Percentiles rank a stretch among this genome's conserved stretches.
phyloP scores from a whole-genome alignment of 495 filamentous ascomycete genomes.

The Coniosporium apollinis region DNA sequence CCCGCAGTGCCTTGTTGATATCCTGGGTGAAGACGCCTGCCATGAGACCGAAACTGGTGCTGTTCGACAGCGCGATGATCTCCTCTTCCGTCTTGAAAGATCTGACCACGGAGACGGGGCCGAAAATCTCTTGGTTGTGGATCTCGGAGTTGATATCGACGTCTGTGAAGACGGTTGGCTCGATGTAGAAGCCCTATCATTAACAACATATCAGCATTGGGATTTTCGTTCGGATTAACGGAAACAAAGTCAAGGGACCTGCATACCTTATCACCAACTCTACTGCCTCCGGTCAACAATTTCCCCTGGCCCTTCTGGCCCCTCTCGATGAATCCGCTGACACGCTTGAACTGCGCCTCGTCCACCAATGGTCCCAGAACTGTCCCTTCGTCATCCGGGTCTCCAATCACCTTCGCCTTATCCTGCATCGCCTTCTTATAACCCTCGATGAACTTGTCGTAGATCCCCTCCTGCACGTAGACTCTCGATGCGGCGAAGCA shows the following conservation, averaged over 20 bases:
- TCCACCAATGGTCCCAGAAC: conserved; percentile 17
- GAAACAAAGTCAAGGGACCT: no score
- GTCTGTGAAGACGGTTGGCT: conserved; percentile 16
- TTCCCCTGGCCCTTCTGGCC: conserved; percentile 4
- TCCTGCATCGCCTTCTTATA: conserved; percentile 18
- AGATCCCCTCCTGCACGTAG: conserved; percentile 38
- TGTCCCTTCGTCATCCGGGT: conserved; percentile 13
- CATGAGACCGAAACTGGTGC: conserved; percentile 20
- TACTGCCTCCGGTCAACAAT: not conserved
- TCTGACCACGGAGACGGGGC: conserved; percentile 16
- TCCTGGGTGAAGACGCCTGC: conserved; percentile 35
- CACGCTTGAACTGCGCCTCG: conserved; percentile 13
- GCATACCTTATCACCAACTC: not conserved
- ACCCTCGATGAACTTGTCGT: conserved; percentile 33
- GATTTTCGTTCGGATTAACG: not conserved
- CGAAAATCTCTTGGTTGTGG: conserved; percentile 19
- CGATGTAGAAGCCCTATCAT: conserved; percentile 13
- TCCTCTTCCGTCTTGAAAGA: conserved; percentile 22
- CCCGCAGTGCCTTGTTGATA: conserved; percentile 30
- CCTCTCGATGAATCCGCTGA: conserved; percentile 2
- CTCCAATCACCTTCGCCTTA: conserved; percentile 17
- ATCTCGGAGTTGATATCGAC: conserved; percentile 6
- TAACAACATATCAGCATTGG: not conserved
- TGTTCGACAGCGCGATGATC: conserved; percentile 17
- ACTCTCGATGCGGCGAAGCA: conserved; percentile 35